Base-by-base conservation (phyloP, 2,329 filamentous ascomycete genomes). In the Hypomyces perniciosus region DNA sequence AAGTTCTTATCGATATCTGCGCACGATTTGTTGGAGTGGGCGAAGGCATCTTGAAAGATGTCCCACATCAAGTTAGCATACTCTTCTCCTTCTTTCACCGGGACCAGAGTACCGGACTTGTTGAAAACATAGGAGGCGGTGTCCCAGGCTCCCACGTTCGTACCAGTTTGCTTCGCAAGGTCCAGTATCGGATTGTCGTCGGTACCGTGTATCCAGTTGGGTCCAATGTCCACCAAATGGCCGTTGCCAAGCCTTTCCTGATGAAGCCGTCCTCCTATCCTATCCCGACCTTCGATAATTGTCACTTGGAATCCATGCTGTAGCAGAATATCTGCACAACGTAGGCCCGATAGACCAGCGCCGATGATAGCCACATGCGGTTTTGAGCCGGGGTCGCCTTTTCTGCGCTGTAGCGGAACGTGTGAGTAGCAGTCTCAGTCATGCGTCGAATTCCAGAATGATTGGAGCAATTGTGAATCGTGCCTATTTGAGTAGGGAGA, bases 161-260 rank as follows among this genome's bases (percentile, higher is more conserved):
- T 88, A 1, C 73, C 68, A 0, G 84, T 88, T 55, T 79, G 70
- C 56, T 76, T 78, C 9, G 84, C 85, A 13, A 90, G 70, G 40
- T 85, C 80, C 37, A 85, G 65, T 12, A 89, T 86, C 0, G 86
- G 84, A 60, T 90, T 90, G 55, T 83, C 74, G 1, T 79, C 72
- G 5, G 84, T 88, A 33, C 86, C 86, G 54, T 90, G 86, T 46
- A 90, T 88, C 86, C 86, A 90, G 59, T 90, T 90, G n/a, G 86
- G 84, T 1, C 86, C 86, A 31, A 79, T 65, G 56, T 83, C 80
- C n/a, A 80, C 73, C 6, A 73, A 57, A 30, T 71, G 68, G 0
- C 75, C 75, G 37, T 76, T 77, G 9, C 69, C 66, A 4, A 83
- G 68, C 26, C 61, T 65, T 46, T 72, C 66, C 59, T 83, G 80